Evolutionary conservation across 805 yeast species (phyloP).

Genomic region (Wickerhamomyces strasburgensis): DNA sequence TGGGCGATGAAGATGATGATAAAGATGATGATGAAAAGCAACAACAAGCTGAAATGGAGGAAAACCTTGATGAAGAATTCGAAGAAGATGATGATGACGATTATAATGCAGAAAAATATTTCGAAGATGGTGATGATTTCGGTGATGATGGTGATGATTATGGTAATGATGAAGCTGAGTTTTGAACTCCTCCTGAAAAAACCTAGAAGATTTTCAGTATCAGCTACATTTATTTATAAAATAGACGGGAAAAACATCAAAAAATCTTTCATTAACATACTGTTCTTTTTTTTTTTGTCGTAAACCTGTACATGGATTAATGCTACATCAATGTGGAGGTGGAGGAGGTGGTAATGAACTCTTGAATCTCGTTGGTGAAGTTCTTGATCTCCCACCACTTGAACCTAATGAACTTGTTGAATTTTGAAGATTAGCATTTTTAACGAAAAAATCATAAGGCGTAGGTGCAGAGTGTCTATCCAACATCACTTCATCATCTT

Average conservation of each 20-base stretch:
- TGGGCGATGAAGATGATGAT: constrained; percentile 47
- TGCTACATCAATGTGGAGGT: constrained; percentile 2
- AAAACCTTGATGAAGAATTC: constrained; percentile 50
- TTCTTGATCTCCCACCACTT: constrained; percentile 10
- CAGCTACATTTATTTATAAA: constrained; percentile 1
- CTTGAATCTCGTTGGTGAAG: constrained; percentile 21
- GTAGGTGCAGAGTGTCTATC: constrained; percentile 43
- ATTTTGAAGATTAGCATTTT: constrained; percentile 4
- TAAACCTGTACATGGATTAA: not conserved
- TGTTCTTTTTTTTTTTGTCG: not conserved
- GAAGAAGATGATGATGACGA: constrained; percentile 62
- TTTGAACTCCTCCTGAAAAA: constrained; percentile 25
- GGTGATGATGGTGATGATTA: constrained; percentile 42
- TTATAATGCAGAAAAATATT: constrained; percentile 58
- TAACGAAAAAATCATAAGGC: constrained; percentile 33
- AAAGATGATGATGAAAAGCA: constrained; percentile 27
- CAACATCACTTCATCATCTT: constrained; percentile 28
- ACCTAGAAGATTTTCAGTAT: no score
- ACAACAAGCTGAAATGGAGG: constrained; percentile 34
- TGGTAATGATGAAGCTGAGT: constrained; percentile 61
- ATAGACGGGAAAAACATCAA: not conserved
- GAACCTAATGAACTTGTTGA: constrained; percentile 7
- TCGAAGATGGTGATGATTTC: constrained; percentile 53
- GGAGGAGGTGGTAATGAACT: constrained; percentile 20
- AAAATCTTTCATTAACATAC: not conserved